A percentile compares a stretch with the other conserved stretches of the same genome.
Conservation (phyloP, 2,329 filamentous ascomycete genomes). For the Alternaria arbusti region DNA sequence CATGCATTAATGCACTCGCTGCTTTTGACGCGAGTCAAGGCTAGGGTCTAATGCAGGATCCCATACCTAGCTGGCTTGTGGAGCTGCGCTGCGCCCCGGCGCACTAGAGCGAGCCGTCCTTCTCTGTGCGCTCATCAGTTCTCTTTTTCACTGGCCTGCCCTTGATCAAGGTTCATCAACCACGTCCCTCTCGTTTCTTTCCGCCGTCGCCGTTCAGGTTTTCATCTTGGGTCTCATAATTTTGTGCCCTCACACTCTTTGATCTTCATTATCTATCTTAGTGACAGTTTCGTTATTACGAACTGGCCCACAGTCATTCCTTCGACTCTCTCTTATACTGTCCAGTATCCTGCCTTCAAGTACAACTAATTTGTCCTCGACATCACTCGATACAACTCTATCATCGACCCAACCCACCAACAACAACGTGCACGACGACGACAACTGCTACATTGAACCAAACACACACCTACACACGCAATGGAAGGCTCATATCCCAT, state of each 20-base stretch:
- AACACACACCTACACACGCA: conserved; percentile 35
- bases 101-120: conserved; percentile 48
- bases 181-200: conserved; percentile 49
- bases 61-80: conserved; percentile 43
- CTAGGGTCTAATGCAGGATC: conserved; percentile 15
- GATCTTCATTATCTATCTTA: conserved; percentile 33
- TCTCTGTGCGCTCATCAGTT: conserved; percentile 52
- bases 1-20: conserved; percentile 43
- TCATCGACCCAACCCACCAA: conserved; percentile 12
- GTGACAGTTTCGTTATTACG: conserved; percentile 49
- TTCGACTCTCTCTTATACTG: conserved; percentile 35
- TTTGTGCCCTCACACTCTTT: conserved; percentile 21
- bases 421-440: conserved; percentile 23
- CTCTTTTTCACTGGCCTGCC: conserved; percentile 49
- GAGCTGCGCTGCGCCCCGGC: conserved; percentile 47
- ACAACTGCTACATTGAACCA: conserved; percentile 12
- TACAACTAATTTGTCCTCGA: conserved; percentile 35
- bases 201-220: conserved; percentile 41
- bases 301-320: conserved; percentile 52
- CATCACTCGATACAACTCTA: conserved; percentile 13
- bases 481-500: conserved; percentile 71
- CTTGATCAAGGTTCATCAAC: conserved; percentile 52
- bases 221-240: conserved; percentile 44
- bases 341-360: conserved; percentile 27
- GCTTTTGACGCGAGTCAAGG: conserved; percentile 40